Evolutionary conservation across 177 flowering plant genomes (phyloP).

Genomic region (Telopea speciosissima): DNA sequence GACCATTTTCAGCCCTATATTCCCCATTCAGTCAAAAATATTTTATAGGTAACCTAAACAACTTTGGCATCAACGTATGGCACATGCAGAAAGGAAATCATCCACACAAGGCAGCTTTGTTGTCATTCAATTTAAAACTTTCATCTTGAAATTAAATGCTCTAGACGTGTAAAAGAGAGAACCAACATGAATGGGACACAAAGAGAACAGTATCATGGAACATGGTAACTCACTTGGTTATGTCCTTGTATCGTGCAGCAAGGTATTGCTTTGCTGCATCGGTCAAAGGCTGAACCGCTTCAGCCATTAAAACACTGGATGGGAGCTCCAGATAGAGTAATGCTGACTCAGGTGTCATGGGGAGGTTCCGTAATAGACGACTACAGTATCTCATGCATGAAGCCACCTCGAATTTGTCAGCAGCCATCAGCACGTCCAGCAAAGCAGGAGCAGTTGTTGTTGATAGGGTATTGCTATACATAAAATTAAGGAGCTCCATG

Average conservation of each 20-base stretch:
- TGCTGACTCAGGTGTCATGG: constrained; percentile 57
- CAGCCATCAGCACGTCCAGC: constrained; percentile 59
- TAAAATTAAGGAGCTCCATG: constrained; percentile 58
- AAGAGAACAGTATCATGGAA: background rate
- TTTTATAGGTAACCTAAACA: no score
- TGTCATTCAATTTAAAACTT: no score
- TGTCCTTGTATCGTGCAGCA: constrained; percentile 42
- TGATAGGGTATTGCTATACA: constrained; percentile 43
- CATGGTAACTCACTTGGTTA: constrained; percentile 32
- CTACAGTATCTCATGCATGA: constrained; percentile 69
- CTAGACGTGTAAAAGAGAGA: background rate
- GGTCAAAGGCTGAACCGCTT: constrained; percentile 53
- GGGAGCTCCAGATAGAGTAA: constrained; percentile 63
- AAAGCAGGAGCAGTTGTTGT: constrained; percentile 35
- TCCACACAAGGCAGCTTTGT: no score
- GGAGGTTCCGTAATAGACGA: constrained; percentile 30
- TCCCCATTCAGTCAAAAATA: background rate
- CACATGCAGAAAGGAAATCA: no score
- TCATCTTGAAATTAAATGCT: no score
- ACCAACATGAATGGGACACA: background rate
- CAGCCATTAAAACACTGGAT: constrained; percentile 46
- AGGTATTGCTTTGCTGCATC: constrained; percentile 58
- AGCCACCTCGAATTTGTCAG: constrained; percentile 65
- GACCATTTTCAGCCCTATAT: no score
- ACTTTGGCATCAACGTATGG: no score